phyloP scores from a whole-genome alignment of 768 basidiomycete species.

The Candolleomyces eurysporus region DNA sequence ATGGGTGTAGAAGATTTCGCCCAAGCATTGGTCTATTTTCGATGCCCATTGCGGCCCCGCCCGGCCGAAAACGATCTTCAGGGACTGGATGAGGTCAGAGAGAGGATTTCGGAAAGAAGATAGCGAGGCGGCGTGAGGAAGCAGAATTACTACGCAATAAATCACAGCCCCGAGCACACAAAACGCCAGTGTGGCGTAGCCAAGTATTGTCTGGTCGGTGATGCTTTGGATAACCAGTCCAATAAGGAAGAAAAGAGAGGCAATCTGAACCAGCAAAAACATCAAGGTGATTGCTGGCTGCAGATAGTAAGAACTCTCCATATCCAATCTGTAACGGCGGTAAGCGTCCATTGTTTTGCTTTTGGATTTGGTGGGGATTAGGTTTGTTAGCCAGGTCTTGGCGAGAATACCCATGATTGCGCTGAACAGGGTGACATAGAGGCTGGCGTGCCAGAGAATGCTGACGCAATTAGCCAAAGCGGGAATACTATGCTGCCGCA shows the following conservation, averaged over 20 bases:
- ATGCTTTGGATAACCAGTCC: constrained; percentile 11
- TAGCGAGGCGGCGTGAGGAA: background rate
- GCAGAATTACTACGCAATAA: background rate
- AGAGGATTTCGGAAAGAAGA: background rate
- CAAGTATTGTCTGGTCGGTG: background rate
- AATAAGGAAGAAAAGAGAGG: constrained; percentile 14
- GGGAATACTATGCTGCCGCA: constrained; percentile 4
- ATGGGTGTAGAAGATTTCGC: background rate
- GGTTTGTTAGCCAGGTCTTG: constrained; percentile 17
- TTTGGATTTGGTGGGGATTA: constrained; percentile 11
- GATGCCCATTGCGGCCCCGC: no score
- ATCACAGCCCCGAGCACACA: background rate
- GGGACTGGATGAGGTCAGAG: background rate
- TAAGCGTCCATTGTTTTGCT: constrained; percentile 13
- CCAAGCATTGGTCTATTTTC: background rate
- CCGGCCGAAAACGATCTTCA: background rate
- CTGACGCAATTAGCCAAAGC: constrained; percentile 12
- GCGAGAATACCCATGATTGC: constrained; percentile 24
- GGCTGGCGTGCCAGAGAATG: constrained; percentile 23
- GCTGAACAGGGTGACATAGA: constrained; percentile 20
- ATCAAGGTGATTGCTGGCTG: constrained; percentile 13
- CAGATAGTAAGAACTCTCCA: constrained; percentile 10
- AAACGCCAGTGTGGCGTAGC: background rate
- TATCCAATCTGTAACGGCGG: constrained; percentile 15
- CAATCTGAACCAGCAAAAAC: constrained; percentile 14